Conservation (phyloP, 331 rosid species). For the Phaseolus coccineus region DNA sequence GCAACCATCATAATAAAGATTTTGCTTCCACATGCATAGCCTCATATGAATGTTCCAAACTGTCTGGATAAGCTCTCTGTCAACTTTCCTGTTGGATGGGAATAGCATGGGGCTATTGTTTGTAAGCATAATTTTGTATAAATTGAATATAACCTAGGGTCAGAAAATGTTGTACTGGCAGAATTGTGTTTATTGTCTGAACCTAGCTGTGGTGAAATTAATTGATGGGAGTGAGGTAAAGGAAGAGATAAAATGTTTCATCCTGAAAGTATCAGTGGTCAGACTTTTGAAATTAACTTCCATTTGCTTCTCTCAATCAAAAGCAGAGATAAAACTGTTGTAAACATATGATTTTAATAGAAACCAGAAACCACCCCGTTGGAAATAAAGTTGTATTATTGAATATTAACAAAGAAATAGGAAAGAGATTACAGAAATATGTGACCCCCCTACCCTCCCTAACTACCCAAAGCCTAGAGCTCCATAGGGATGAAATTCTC, state of each 20-base stretch:
- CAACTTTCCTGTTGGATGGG: conserved; percentile 16
- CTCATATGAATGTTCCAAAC: conserved; percentile 9
- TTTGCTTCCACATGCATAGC: not conserved
- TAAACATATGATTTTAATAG: too few relatives aligned
- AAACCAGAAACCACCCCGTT: too few relatives aligned
- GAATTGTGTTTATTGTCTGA: conserved; percentile 19
- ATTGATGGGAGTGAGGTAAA: conserved; percentile 17
- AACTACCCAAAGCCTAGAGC: too few relatives aligned
- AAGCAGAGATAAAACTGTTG: conserved; percentile 4
- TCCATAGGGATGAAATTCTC: too few relatives aligned
- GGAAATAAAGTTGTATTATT: too few relatives aligned
- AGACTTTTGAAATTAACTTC: conserved; percentile 16
- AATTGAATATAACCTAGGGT: conserved; percentile 12
- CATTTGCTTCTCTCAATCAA: conserved; percentile 4
- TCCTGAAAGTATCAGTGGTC: not conserved
- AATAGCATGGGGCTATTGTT: conserved; percentile 1
- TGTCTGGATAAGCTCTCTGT: conserved; percentile 5
- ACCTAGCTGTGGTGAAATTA: conserved; percentile 17
- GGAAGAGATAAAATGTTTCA: conserved; percentile 1
- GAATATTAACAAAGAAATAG: too few relatives aligned
- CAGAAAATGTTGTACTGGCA: not conserved
- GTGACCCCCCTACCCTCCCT: too few relatives aligned
- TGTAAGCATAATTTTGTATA: conserved; percentile 14
- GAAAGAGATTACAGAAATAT: too few relatives aligned
- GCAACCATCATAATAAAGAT: not conserved